Evolutionary conservation across 805 yeast genomes (phyloP), one percentile per base, ranked within the genome.

Genomic region (Saccharomyces mikatae): DNA sequence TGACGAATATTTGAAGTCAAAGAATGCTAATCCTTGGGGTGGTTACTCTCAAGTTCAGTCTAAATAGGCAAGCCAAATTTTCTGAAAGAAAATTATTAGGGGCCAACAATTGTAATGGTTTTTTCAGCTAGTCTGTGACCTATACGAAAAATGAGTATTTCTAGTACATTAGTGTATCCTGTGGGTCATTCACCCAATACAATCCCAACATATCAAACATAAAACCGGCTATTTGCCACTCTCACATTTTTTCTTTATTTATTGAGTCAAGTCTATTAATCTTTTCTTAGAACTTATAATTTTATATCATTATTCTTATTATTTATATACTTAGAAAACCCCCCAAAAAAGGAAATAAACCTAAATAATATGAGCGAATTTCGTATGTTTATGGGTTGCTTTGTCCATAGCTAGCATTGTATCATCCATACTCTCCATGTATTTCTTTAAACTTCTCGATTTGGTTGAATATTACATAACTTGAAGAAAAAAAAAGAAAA

Each of bases 11-110:
- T 85, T 92, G 80, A 90, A 89, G 77, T 86, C 92, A 64, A 87
- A 89, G 86, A 89, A 91, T 73, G 94, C 97, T 67, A 89, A 92
- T 76, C 99, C 99, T 68, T 91, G 89, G 88, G 78, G 87, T 66
- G 82, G 88, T 70, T 86, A 87, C 80, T 86, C 94, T 65, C 96
- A 87, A 80, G 79, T 87, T 62, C 94, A 87, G 79, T 84, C 87
- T 69, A 78, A 79, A 70, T 80, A 74, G 70, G 51, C 53, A 27
- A 17, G 24, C 22, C 44, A 36, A 17, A 36, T 17, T 17, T 6
- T n/a, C 17, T 36, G 44, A 36, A 36, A 17, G 44, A 9, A 17
- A 36, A 6, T 17, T 17, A 5, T 17, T 36, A 36, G 41, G 22
- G 41, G 22, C 22, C 21, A 36, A 36, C 17, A 17, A 36, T n/a